A percentile compares a stretch with the other conserved stretches of the same genome.
phyloP scores from a whole-genome alignment of 176 grass and related monocot genomes.

The Aechmea fasciata region DNA sequence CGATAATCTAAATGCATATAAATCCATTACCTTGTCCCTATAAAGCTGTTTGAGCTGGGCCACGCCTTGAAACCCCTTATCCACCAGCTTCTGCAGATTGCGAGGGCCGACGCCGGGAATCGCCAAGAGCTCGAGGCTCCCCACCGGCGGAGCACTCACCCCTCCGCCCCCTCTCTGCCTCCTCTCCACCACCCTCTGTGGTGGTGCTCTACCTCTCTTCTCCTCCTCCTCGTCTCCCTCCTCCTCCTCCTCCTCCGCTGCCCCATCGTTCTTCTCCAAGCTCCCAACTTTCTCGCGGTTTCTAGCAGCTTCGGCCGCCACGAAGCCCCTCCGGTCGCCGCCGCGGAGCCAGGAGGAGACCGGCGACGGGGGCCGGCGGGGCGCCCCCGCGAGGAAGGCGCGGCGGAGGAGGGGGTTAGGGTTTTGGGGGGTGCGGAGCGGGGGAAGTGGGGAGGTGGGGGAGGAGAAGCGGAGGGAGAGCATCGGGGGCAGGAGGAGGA shows the following conservation, averaged over 20 bases:
- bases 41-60: conserved; percentile 87
- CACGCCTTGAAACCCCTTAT: conserved; percentile 72
- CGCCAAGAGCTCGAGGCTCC: conserved; percentile 55
- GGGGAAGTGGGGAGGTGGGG: neutral
- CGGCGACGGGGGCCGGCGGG: neutral
- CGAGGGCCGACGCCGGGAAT: conserved; percentile 72
- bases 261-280: conserved; percentile 15
- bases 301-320: conserved; percentile 26
- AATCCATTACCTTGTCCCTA: conserved; percentile 52
- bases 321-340: conserved; percentile 18
- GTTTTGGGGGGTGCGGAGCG: neutral
- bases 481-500: conserved; percentile 24
- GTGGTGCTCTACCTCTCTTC: neutral
- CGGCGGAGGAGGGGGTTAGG: neutral
- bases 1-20: neutral
- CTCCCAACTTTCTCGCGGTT: conserved; percentile 7
- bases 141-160: conserved; percentile 16
- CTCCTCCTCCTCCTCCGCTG: conserved; percentile 2
- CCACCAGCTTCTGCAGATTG: conserved; percentile 75
- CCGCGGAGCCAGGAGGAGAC: conserved; percentile 17
- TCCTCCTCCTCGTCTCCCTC: conserved; percentile 9
- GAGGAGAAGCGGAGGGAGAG: conserved; percentile 22
- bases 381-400: neutral
- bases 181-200: conserved; percentile 18
- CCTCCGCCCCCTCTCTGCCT: conserved; percentile 31